Base-by-base conservation (phyloP, 495 filamentous ascomycete genomes). In the Massariosphaeria phaeospora region DNA sequence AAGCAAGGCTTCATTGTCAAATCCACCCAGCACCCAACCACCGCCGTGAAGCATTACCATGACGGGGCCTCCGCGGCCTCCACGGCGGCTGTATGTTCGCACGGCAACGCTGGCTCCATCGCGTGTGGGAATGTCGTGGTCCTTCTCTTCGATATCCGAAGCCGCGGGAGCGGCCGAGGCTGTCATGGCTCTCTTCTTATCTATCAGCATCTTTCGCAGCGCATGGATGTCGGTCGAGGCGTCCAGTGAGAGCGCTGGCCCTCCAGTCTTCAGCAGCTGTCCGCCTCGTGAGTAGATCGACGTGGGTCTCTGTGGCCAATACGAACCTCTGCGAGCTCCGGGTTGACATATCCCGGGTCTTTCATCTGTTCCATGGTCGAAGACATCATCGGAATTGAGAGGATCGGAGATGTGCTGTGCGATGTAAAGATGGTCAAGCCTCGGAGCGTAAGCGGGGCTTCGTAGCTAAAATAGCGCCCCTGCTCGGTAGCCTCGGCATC, bases 31-130 rank as follows among this genome's bases (percentile, higher is more conserved):
- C 5, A 48, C 27, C 44, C 44, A 48, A 34, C 44, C 44, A 30
- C 44, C 44, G 4, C 44, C 44, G 27, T 48, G 44, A 4, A 48
- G 44, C 44, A 48, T 48, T 5, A 48, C 44, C 44, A 48, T 31
- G 6, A 48, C 44, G 11, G 44, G 44, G 4, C 44, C 44, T 17
- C 21, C 44, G 8, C 10, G 6, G 23, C 5, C 17, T 20, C 18
- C 27, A 11, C 27, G 6, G 10, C 7, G 6, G n/a, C n/a, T n/a
- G n/a, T n/a, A n/a, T 13, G 9, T 48, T 3, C 44, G 44, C 6
- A 48, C 44, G 15, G 44, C 20, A 48, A 48, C 33, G 27, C 10
- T 30, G 4, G 24, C 10, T 12, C 44, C 44, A 48, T 48, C 44
- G 10, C 44, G 23, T 15, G 44, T 33, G 4, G 44, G 24, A 17